These are phyloP conservation scores for Penicillium salamii DNA, from an alignment of 495 filamentous ascomycete species.

Conservation along the genomic window DNA sequence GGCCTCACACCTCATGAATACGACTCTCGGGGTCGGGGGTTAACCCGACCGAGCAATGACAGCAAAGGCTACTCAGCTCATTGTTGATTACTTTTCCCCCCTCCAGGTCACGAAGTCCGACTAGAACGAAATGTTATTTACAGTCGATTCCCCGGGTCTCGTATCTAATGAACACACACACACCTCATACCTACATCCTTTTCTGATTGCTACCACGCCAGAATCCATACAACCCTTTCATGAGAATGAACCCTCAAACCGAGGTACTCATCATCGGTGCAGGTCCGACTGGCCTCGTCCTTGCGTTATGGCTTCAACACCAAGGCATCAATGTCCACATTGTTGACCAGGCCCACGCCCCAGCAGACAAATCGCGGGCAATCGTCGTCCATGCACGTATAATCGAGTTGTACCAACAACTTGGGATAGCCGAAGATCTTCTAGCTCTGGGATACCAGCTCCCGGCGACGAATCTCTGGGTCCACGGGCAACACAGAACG, in stretches of 20 bases:
- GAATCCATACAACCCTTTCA: background rate
- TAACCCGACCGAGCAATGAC: conserved; percentile 8
- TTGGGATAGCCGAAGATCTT: conserved; percentile 34
- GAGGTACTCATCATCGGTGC: conserved; percentile 42
- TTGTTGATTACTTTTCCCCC: background rate
- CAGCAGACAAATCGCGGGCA: conserved; percentile 33
- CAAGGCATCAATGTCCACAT: conserved; percentile 35
- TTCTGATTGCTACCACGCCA: too few relatives aligned
- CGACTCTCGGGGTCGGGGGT: conserved; percentile 14
- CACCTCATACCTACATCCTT: background rate
- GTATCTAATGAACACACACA: background rate
- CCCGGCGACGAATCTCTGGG: conserved; percentile 36
- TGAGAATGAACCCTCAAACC: conserved; percentile 15
- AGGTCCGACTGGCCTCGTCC: conserved; percentile 40
- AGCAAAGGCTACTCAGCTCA: background rate
- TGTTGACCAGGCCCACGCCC: conserved; percentile 29
- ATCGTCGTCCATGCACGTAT: conserved; percentile 41
- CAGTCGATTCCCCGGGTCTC: background rate
- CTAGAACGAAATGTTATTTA: background rate
- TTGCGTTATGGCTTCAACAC: conserved; percentile 37
- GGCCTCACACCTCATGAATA: background rate
- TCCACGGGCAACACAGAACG: conserved; percentile 18
- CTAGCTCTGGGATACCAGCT: conserved; percentile 30
- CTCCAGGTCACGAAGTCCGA: background rate
- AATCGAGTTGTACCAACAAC: conserved; percentile 40